A percentile compares a stretch with the other conserved stretches of the same genome.
These are phyloP conservation scores for Ascochyta viciae-villosae DNA, from an alignment of 2,329 filamentous ascomycete genomes.

Conservation along the genomic window DNA sequence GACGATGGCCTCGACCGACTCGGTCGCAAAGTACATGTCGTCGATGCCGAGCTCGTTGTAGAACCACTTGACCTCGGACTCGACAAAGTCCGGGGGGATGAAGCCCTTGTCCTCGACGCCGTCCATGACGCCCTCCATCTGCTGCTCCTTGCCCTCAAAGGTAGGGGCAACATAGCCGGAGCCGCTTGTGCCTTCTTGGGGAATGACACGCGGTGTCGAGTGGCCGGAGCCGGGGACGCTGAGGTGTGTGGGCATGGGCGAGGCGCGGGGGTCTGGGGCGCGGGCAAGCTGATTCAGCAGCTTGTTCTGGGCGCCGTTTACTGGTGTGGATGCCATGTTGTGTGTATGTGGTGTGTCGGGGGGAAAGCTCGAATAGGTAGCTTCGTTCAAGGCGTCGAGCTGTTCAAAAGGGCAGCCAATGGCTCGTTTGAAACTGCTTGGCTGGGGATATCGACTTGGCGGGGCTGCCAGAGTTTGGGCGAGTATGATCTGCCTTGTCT, in stretches of 20 bases:
- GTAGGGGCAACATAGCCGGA: conserved; percentile 94
- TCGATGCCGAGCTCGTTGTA: conserved; percentile 98
- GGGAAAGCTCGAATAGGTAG: conserved; percentile 10
- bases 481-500: conserved; percentile 12
- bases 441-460: conserved; percentile 20
- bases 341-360: conserved; percentile 11
- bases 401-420: conserved; percentile 11
- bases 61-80: conserved; percentile 92
- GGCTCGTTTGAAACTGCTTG: conserved; percentile 16
- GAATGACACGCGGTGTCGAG: conserved; percentile 72
- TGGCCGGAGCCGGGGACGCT: conserved; percentile 67
- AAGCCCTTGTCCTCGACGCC: conserved; percentile 80
- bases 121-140: conserved; percentile 86
- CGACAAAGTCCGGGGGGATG: conserved; percentile 83
- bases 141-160: conserved; percentile 89
- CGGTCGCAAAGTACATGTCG: conserved; percentile 96
- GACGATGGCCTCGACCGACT: conserved; percentile 83
- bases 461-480: conserved; percentile 15
- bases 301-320: conserved; percentile 58
- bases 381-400: not conserved
- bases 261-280: conserved; percentile 71
- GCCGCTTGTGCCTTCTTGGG: conserved; percentile 77
- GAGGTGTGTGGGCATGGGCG: conserved; percentile 87
- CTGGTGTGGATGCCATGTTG: conserved; percentile 44
- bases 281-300: conserved; percentile 63